A percentile compares a stretch with the other conserved stretches of the same genome.
These are phyloP conservation scores for Bondarzewia mesenterica DNA, from an alignment of 1,284 basidiomycete species.

Conservation along the genomic window DNA sequence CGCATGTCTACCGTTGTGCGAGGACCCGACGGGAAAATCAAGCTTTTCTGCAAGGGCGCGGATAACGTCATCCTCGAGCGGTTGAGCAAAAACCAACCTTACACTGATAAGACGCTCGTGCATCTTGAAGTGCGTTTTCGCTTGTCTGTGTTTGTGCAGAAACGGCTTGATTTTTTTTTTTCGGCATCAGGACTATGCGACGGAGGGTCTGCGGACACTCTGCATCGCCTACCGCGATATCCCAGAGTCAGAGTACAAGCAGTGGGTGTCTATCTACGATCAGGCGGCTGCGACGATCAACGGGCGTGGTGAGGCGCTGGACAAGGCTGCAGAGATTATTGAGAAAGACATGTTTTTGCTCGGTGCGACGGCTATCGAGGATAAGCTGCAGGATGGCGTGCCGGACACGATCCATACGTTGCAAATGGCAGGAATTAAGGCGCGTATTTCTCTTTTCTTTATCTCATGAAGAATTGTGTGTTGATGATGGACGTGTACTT, in stretches of 20 bases:
- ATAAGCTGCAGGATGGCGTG: conserved; percentile 97
- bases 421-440: conserved; percentile 97
- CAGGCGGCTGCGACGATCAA: conserved; percentile 91
- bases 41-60: conserved; percentile 94
- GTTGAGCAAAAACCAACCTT: conserved; percentile 74
- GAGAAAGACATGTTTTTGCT: conserved; percentile 90
- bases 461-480: conserved; percentile 4
- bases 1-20: conserved; percentile 96
- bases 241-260: conserved; percentile 81
- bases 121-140: conserved; percentile 74
- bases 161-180: conserved; percentile 6
- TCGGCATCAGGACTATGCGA: conserved; percentile 79
- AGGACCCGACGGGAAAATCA: conserved; percentile 85
- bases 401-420: conserved; percentile 97
- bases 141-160: background rate
- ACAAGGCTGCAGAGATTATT: conserved; percentile 91
- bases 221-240: conserved; percentile 93
- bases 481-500: background rate
- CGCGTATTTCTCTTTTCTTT: conserved; percentile 17
- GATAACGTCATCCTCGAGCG: conserved; percentile 96
- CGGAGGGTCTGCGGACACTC: conserved; percentile 94
- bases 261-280: conserved; percentile 86
- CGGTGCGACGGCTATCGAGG: conserved; percentile 97
- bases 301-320: conserved; percentile 88
- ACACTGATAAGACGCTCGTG: conserved; percentile 78